Evolutionary conservation across 116 monocot species (phyloP), one percentile per base, ranked within the genome.

Genomic region (Dioscorea cayenensis): DNA sequence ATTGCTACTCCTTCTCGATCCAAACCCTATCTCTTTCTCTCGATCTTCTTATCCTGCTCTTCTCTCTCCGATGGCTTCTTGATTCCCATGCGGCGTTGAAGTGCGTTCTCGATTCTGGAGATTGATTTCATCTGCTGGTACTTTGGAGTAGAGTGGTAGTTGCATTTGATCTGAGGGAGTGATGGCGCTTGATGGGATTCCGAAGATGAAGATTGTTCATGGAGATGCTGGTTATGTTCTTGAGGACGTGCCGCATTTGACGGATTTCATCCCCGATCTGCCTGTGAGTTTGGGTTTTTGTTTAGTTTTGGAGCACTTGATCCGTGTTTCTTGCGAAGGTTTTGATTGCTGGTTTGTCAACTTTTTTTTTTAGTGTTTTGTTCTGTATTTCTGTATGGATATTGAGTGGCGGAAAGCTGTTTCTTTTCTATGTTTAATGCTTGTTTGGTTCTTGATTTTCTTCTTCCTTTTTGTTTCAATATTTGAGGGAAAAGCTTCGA

Each of bases 211-310:
- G 80, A 76, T 82, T 27, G 75, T 86, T 1, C 21, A 27, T 2
- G 92, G 89, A 16, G 92, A 89, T 2, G 72, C 37, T 17, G 92
- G 92, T 5, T 92, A 84, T 49, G 84, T 84, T 50, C 82, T 89
- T 23, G 89, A 92, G 72, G 92, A 92, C 67, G 92, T 92, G 27
- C 92, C 92, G 0, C 92, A 89, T 65, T 63, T 92, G 38, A 71
- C 74, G 22, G 92, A 89, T 71, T 92, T 86, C 71, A 77, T 92
- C 22, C 70, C 73, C 7, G 64, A 76, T 36, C 79, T 92, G 38
- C 80, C 75, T 51, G 92, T 92, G 73, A 49, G 80, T 68, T 35
- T 55, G 16, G 16, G 16, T 32, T 71, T 63, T 71, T 16, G 25
- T 43, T 10, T 43, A 0, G 11, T 5, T 43, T 43, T 43, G 43